Conservation (phyloP, 805 yeast genomes). For the Yarrowia porcina region DNA sequence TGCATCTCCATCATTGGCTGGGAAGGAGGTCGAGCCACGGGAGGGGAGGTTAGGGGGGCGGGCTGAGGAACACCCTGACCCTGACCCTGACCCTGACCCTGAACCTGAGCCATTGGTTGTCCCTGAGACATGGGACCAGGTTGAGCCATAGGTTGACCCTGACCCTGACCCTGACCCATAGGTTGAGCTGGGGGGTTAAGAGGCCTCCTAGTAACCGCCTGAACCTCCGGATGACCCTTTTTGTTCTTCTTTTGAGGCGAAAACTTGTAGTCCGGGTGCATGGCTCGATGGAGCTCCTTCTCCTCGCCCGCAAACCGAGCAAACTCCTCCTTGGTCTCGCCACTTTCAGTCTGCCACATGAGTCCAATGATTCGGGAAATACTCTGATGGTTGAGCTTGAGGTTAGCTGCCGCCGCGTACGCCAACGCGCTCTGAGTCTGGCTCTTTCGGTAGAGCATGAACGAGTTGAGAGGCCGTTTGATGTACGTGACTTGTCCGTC, state of each 20-base stretch:
- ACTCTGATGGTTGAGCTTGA: constrained; percentile 44
- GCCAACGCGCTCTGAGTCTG: constrained; percentile 45
- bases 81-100: no score
- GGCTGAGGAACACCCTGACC: no score
- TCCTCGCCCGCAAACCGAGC: constrained; percentile 42
- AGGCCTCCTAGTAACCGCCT: background rate
- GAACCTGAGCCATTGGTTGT: no score
- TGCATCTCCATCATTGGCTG: constrained; percentile 15
- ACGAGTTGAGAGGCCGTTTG: constrained; percentile 49
- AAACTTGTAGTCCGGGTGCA: constrained; percentile 47
- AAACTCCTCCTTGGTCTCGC: constrained; percentile 41
- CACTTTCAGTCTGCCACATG: constrained; percentile 46
- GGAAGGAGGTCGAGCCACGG: background rate
- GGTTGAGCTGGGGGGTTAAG: background rate
- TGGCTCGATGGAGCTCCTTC: constrained; percentile 43
- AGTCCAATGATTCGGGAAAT: constrained; percentile 45
- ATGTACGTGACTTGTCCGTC: constrained; percentile 34
- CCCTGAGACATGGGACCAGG: no score
- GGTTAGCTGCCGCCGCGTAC: constrained; percentile 33
- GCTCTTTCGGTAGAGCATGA: constrained; percentile 47
- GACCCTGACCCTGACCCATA: no score
- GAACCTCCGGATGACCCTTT: constrained; percentile 3
- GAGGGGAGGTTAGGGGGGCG: background rate
- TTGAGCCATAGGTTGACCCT: no score
- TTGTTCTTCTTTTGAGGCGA: constrained; percentile 42